Conservation (phyloP, 306 rosid species). For the Boehmeria nivea region DNA sequence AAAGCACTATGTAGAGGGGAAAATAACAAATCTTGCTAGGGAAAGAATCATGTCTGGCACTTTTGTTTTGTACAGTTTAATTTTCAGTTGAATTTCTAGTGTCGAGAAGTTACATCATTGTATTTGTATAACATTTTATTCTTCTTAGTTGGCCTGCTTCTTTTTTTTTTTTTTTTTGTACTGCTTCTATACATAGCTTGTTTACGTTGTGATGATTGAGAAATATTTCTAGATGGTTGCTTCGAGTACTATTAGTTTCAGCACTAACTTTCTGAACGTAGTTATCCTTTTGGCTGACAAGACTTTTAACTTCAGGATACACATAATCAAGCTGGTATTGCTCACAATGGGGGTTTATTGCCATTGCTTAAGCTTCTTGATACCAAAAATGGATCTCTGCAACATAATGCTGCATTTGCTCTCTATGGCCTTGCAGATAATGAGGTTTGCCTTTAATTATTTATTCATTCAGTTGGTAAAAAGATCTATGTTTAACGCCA, state of each 20-base stretch:
- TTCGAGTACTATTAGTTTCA: conserved; percentile 19
- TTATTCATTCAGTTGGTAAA: conserved; percentile 15
- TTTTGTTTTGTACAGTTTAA: no score
- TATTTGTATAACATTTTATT: no score
- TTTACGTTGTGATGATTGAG: no score
- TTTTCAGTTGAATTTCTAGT: no score
- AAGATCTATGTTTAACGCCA: conserved; percentile 20
- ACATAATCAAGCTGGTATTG: conserved; percentile 97
- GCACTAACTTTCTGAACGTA: conserved; percentile 12
- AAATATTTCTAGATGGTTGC: no score
- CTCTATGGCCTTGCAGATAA: conserved; percentile 98
- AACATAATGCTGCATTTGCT: conserved; percentile 98
- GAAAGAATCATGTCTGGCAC: no score
- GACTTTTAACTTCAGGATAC: conserved; percentile 52
- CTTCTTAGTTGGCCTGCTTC: no score
- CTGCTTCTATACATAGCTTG: no score
- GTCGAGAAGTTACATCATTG: no score
- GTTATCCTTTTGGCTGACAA: conserved; percentile 15
- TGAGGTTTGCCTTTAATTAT: conserved; percentile 49
- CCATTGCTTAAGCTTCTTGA: conserved; percentile 96
- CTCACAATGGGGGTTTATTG: conserved; percentile 84
- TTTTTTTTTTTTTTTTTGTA: neutral
- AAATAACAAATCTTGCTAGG: no score
- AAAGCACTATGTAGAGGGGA: no score
- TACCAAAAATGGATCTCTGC: conserved; percentile 95